phyloP scores from a whole-genome alignment of 2,329 filamentous ascomycete species.

The Aspergillus sp. region DNA sequence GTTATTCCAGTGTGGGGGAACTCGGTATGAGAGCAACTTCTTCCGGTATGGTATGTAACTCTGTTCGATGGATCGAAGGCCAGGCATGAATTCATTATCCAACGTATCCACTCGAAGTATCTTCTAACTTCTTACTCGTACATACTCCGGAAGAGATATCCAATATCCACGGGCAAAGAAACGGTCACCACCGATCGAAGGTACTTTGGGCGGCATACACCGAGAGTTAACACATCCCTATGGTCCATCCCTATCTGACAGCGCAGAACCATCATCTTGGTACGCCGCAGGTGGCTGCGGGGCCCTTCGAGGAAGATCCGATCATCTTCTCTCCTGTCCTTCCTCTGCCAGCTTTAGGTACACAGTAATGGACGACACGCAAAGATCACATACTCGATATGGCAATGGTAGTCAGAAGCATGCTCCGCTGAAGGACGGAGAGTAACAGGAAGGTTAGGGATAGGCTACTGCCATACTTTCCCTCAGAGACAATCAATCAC shows the following conservation, averaged over 20 bases:
- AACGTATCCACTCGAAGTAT: no score
- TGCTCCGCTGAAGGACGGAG: not conserved
- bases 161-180: not conserved
- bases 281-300: constrained; percentile 21
- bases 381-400: not conserved
- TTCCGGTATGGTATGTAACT: constrained; percentile 21
- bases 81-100: not conserved
- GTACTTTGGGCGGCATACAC: not conserved
- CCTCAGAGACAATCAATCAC: constrained; percentile 4
- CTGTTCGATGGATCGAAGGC: constrained; percentile 10
- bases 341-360: not conserved
- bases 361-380: not conserved
- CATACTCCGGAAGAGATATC: not conserved
- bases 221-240: constrained; percentile 8
- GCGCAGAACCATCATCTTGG: constrained; percentile 24
- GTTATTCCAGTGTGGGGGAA: constrained; percentile 13
- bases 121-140: not conserved
- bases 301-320: constrained; percentile 10
- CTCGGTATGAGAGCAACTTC: constrained; percentile 14
- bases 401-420: not conserved
- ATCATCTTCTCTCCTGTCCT: not conserved
- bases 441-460: not conserved
- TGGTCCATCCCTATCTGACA: constrained; percentile 17
- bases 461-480: not conserved
- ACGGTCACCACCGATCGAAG: not conserved